phyloP scores from a whole-genome alignment of 805 yeast genomes.

The Candida multigemmis region DNA sequence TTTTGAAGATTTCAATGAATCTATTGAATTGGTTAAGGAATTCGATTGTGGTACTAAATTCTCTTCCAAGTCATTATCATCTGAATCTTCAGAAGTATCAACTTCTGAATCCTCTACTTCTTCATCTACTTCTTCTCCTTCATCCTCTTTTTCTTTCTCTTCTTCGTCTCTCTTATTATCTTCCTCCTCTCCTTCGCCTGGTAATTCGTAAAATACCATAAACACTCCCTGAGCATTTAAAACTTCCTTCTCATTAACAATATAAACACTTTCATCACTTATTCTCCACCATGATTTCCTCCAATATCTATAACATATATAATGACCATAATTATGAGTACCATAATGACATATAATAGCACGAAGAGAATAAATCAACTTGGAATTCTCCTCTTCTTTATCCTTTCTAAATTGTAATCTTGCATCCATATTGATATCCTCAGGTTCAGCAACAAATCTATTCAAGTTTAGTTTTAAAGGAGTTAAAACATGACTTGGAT shows the following conservation, averaged over 20 bases:
- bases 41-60: neutral
- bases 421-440: conserved; percentile 73
- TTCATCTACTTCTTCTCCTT: conserved; percentile 4
- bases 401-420: conserved; percentile 57
- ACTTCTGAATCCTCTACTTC: conserved; percentile 2
- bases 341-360: conserved; percentile 92
- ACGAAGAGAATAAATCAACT: conserved; percentile 58
- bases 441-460: conserved; percentile 59
- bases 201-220: conserved; percentile 80
- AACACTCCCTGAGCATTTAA: conserved; percentile 78
- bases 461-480: conserved; percentile 61
- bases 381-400: conserved; percentile 17
- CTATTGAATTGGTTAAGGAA: too few species aligned
- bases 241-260: conserved; percentile 76
- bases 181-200: conserved; percentile 18
- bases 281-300: conserved; percentile 94
- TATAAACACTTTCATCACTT: conserved; percentile 80
- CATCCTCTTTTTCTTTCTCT: conserved; percentile 10
- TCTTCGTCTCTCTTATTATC: conserved; percentile 7
- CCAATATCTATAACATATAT: conserved; percentile 74
- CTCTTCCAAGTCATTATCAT: conserved; percentile 1
- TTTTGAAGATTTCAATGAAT: too few species aligned
- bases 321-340: conserved; percentile 96
- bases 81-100: conserved; percentile 1
- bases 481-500: conserved; percentile 73